phyloP scores from a whole-genome alignment of 2,329 filamentous ascomycete genomes.

The Colletotrichum cordylinicola region DNA sequence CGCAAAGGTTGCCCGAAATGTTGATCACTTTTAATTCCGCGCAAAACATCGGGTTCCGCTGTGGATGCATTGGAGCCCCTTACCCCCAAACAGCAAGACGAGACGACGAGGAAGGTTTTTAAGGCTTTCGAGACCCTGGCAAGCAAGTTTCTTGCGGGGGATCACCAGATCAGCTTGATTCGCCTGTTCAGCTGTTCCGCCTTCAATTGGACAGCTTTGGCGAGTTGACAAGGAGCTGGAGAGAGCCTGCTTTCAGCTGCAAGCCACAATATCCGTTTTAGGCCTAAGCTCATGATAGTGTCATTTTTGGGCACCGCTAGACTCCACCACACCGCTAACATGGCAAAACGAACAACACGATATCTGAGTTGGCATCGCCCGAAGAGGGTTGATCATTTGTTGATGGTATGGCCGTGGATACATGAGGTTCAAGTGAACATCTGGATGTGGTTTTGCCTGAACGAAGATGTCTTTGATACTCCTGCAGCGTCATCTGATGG shows the following conservation, averaged over 20 bases:
- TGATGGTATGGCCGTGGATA: not conserved
- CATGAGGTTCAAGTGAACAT: not conserved
- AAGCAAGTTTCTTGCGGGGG: not conserved
- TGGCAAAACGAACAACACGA: not conserved
- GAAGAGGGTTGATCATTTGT: not conserved
- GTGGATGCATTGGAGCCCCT: not conserved
- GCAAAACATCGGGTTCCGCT: slow-evolving; percentile 6
- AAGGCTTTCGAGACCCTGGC: not conserved
- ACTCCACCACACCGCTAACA: slow-evolving; percentile 18
- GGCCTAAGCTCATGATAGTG: slow-evolving; percentile 18
- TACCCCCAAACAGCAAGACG: not conserved
- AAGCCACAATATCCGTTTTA: slow-evolving; percentile 19
- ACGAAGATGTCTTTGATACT: not conserved
- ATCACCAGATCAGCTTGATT: not conserved
- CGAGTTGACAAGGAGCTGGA: slow-evolving; percentile 8
- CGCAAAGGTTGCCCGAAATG: not conserved
- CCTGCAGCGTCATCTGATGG: not conserved
- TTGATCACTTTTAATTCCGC: not conserved
- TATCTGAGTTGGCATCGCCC: not conserved
- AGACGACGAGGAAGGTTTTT: not conserved
- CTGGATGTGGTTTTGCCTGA: not conserved
- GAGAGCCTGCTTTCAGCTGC: slow-evolving; percentile 19
- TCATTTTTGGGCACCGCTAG: slow-evolving; percentile 7
- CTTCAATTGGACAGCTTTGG: slow-evolving; percentile 9
- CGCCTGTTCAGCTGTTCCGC: not conserved